These are phyloP conservation scores for Blumeriella jaapii DNA, from an alignment of 2,329 filamentous ascomycete species.

Conservation along the genomic window DNA sequence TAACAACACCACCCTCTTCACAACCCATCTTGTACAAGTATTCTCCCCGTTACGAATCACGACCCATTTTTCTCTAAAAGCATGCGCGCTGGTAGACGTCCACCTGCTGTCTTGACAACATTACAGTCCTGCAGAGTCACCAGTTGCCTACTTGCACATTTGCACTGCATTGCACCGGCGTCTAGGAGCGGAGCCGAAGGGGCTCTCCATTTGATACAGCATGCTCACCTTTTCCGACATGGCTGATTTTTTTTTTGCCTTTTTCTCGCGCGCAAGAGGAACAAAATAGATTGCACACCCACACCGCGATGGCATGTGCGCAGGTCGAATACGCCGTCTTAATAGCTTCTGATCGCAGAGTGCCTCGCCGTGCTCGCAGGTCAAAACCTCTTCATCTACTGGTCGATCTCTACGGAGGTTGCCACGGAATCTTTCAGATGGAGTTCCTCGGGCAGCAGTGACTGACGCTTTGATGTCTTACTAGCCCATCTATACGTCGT, in stretches of 20 bases:
- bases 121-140: constrained; percentile 18
- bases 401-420: too few species aligned
- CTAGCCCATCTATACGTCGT: too few species aligned
- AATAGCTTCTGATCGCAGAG: constrained; percentile 25
- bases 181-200: constrained; percentile 19
- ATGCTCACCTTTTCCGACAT: constrained; percentile 13
- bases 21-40: constrained; percentile 24
- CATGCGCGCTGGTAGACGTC: constrained; percentile 12
- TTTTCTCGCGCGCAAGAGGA: constrained; percentile 12
- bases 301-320: constrained; percentile 31
- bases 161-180: constrained; percentile 27
- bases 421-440: too few species aligned
- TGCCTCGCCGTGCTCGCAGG: constrained; percentile 4
- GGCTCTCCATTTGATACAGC: constrained; percentile 24
- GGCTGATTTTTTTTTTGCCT: constrained; percentile 8
- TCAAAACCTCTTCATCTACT: constrained; percentile 6
- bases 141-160: constrained; percentile 12
- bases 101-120: constrained; percentile 14
- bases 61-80: constrained; percentile 24
- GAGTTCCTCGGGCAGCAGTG: too few species aligned
- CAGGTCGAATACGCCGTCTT: constrained; percentile 33
- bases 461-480: too few species aligned
- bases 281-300: constrained; percentile 28
- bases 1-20: constrained; percentile 22
- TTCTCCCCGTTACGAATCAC: constrained; percentile 25